Percentiles rank a stretch among this genome's conserved stretches.
Evolutionary conservation across 768 basidiomycete genomes (phyloP).

Genomic region (Fomitopsis serialis): DNA sequence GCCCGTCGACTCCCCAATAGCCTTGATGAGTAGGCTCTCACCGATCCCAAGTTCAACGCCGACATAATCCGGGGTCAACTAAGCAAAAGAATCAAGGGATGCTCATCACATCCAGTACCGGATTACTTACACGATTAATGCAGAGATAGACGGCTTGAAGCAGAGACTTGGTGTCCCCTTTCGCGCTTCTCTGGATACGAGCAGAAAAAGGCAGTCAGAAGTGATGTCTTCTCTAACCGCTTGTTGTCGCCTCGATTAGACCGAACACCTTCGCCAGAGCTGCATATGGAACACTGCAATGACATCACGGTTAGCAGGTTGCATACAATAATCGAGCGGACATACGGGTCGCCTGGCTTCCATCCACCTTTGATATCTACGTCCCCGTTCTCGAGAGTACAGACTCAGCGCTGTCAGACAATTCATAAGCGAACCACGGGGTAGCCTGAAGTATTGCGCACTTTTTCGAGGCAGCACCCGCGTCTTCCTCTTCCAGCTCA

Average conservation of each 20-base stretch:
- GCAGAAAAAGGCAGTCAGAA: conserved; percentile 85
- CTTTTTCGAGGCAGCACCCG: conserved; percentile 62
- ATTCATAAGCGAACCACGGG: too few species aligned
- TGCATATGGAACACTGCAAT: conserved; percentile 82
- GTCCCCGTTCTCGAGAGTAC: conserved; percentile 53
- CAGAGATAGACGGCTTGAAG: conserved; percentile 92
- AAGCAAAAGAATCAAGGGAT: conserved; percentile 1
- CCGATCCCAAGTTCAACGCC: conserved; percentile 96
- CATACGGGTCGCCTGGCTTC: conserved; percentile 82
- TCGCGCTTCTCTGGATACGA: conserved; percentile 86
- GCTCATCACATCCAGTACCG: not conserved
- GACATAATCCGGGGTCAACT: conserved; percentile 94
- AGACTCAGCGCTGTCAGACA: conserved; percentile 53
- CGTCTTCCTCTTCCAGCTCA: conserved; percentile 35
- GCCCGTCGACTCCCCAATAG: conserved; percentile 94
- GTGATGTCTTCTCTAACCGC: conserved; percentile 84
- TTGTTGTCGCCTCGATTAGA: conserved; percentile 90
- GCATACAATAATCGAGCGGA: conserved; percentile 7
- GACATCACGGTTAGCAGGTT: not conserved
- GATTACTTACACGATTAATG: conserved; percentile 77
- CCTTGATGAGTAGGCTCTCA: conserved; percentile 89
- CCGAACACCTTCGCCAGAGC: conserved; percentile 86
- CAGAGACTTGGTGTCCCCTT: conserved; percentile 68
- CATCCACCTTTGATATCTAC: conserved; percentile 80
- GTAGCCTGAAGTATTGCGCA: conserved; percentile 25